A percentile compares a stretch with the other conserved stretches of the same genome.
Evolutionary conservation across 306 rosid genomes (phyloP).

Genomic region (Clitoria ternatea): DNA sequence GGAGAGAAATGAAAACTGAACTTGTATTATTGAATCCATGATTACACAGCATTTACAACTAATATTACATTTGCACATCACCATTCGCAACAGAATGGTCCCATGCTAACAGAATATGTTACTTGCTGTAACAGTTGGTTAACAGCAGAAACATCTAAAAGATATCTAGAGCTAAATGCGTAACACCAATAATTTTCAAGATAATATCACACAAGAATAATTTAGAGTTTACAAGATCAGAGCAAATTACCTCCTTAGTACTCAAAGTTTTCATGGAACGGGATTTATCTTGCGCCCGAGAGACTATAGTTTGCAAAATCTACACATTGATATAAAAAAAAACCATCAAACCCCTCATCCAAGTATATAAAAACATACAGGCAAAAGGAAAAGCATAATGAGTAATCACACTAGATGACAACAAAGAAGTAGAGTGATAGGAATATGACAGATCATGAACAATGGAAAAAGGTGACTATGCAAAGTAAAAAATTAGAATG

Average conservation of each 20-base stretch:
- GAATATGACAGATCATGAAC: not conserved
- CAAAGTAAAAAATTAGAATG: not conserved
- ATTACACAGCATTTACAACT: too few species aligned
- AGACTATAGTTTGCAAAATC: constrained; percentile 93
- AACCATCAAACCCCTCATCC: constrained; percentile 7
- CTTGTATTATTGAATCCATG: too few species aligned
- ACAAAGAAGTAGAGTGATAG: not conserved
- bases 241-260: constrained; percentile 81
- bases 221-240: not conserved
- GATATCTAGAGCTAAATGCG: too few species aligned
- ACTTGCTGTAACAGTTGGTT: too few species aligned
- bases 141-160: too few species aligned
- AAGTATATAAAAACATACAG: not conserved
- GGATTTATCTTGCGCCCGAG: constrained; percentile 75
- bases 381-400: not conserved
- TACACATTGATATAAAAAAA: constrained; percentile 29
- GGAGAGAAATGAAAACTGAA: too few species aligned
- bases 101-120: too few species aligned
- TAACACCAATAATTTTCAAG: too few species aligned
- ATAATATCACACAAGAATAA: not conserved
- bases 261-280: constrained; percentile 69
- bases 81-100: too few species aligned
- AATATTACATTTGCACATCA: too few species aligned
- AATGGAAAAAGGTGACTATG: not conserved
- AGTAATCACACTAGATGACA: not conserved